Conservation (phyloP, 2,329 filamentous ascomycete genomes). For the Chaetomium strumarium region DNA sequence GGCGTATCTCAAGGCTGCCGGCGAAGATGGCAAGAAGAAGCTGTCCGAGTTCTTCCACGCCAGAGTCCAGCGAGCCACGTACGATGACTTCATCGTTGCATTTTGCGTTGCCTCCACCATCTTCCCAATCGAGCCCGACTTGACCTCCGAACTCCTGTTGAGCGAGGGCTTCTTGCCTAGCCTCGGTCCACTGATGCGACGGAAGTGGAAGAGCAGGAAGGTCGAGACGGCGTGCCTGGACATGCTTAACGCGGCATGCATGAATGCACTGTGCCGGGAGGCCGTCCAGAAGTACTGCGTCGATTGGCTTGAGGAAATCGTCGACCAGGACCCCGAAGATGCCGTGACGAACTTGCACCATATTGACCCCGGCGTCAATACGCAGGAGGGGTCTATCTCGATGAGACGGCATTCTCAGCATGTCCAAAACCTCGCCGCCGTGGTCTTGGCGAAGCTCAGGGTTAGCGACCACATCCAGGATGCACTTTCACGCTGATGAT, state of each 20-base stretch:
- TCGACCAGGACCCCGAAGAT: conserved; percentile 63
- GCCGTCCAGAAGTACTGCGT: conserved; percentile 78
- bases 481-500: conserved; percentile 27
- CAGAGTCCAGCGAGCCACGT: conserved; percentile 65
- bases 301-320: conserved; percentile 80
- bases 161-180: conserved; percentile 79
- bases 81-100: conserved; percentile 83
- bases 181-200: conserved; percentile 69
- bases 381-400: conserved; percentile 51
- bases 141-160: conserved; percentile 74
- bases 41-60: conserved; percentile 70
- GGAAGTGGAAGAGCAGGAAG: conserved; percentile 76
- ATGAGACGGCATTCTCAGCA: conserved; percentile 56
- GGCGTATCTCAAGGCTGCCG: conserved; percentile 74
- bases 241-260: conserved; percentile 85
- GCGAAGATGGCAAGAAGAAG: conserved; percentile 62
- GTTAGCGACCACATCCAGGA: conserved; percentile 36
- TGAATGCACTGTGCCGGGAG: conserved; percentile 75
- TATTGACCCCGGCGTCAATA: conserved; percentile 51
- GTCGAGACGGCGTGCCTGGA: conserved; percentile 84
- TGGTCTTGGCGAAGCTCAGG: conserved; percentile 73
- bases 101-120: conserved; percentile 88
- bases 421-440: conserved; percentile 62
- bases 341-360: conserved; percentile 44
- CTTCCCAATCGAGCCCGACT: conserved; percentile 76